Evolutionary conservation across 441 rosid genomes (phyloP).

Genomic region (Populus hybrid): DNA sequence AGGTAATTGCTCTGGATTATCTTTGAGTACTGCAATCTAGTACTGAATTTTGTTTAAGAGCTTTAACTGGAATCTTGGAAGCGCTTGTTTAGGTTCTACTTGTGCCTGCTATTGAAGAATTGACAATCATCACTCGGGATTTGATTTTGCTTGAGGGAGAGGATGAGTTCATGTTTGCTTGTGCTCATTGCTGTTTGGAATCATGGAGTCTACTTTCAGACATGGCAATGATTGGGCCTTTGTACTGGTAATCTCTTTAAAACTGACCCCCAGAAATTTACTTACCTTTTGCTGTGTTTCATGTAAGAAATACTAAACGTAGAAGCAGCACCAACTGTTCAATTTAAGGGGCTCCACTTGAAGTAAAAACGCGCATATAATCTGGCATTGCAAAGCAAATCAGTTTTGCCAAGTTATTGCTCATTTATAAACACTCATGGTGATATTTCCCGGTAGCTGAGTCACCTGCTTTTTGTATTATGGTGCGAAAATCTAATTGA

Average conservation of each 20-base stretch:
- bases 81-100: constrained; percentile 95
- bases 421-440: too few species aligned
- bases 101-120: constrained; percentile 79
- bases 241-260: constrained; percentile 64
- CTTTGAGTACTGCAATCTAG: constrained; percentile 86
- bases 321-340: too few species aligned
- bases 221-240: constrained; percentile 92
- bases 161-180: constrained; percentile 95
- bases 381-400: too few species aligned
- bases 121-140: constrained; percentile 72
- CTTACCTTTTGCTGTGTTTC: neutral
- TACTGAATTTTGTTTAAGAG: constrained; percentile 75
- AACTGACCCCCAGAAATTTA: neutral
- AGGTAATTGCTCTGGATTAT: constrained; percentile 78
- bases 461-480: neutral
- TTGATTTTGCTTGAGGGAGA: constrained; percentile 89
- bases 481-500: neutral
- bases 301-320: neutral
- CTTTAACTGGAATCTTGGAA: constrained; percentile 76
- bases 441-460: too few species aligned
- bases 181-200: constrained; percentile 83
- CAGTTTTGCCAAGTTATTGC: too few species aligned
- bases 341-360: too few species aligned
- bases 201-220: constrained; percentile 72
- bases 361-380: too few species aligned